Conservation (phyloP, 2,329 filamentous ascomycete genomes). For the Hymenoscyphus infarciens region DNA sequence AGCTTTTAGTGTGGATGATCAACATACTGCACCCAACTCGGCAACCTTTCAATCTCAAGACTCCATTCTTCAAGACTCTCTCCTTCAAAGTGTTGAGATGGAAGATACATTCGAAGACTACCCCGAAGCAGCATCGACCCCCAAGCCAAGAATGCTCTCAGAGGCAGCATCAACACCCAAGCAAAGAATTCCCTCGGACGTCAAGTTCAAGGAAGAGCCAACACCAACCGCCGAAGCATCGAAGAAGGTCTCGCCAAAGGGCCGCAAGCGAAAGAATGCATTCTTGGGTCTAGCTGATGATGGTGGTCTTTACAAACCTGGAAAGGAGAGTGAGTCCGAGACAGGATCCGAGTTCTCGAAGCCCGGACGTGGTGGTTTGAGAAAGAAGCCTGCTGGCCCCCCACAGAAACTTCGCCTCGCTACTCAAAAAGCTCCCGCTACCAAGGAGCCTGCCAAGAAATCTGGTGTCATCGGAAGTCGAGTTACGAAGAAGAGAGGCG, state of each 20-base stretch:
- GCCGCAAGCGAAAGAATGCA: slow-evolving; percentile 22
- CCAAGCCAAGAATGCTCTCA: neutral
- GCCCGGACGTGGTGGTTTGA: slow-evolving; percentile 7
- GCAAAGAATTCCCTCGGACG: slow-evolving; percentile 6
- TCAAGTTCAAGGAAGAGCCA: slow-evolving; percentile 11
- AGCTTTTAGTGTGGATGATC: slow-evolving; percentile 17
- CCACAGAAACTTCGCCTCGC: slow-evolving; percentile 23
- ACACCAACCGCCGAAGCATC: slow-evolving; percentile 10
- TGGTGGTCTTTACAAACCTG: slow-evolving; percentile 23
- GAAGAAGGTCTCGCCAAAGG: slow-evolving; percentile 15
- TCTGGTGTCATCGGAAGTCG: neutral
- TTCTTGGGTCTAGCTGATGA: slow-evolving; percentile 23
- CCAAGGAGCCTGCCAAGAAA: neutral
- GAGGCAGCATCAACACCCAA: neutral
- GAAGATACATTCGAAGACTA: neutral
- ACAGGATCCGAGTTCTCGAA: slow-evolving; percentile 21
- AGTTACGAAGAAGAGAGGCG: neutral
- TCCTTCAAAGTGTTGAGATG: slow-evolving; percentile 2
- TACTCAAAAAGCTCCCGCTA: slow-evolving; percentile 2
- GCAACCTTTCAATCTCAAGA: neutral
- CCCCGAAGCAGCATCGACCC: neutral
- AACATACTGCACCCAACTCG: neutral
- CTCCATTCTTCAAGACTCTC: neutral
- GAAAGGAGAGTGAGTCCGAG: slow-evolving; percentile 18
- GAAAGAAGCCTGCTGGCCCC: slow-evolving; percentile 15